These are phyloP conservation scores for Curvularia sp. DNA, from an alignment of 2,329 filamentous ascomycete species.

Conservation along the genomic window DNA sequence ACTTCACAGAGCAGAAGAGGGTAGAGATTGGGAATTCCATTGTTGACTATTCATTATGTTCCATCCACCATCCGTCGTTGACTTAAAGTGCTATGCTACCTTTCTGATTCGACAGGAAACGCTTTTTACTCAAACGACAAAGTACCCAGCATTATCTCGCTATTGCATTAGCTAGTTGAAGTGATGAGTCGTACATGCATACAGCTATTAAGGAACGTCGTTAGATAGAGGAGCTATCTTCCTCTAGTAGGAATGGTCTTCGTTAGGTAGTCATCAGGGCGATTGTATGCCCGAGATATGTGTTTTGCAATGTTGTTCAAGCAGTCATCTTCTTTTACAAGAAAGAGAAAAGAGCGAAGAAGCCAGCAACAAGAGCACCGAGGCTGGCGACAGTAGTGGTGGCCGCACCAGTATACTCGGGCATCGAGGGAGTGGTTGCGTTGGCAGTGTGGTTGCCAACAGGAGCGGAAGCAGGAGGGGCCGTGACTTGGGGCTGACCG, in stretches of 20 bases:
- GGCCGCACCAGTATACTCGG: slow-evolving; percentile 46
- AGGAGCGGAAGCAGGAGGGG: slow-evolving; percentile 4
- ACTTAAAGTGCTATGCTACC: not conserved
- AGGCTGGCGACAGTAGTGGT: slow-evolving; percentile 26
- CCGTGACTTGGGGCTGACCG: slow-evolving; percentile 10
- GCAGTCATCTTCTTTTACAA: slow-evolving; percentile 29
- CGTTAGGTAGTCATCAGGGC: slow-evolving; percentile 10
- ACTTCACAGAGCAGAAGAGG: not conserved
- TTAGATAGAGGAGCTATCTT: slow-evolving; percentile 7
- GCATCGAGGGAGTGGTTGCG: slow-evolving; percentile 20
- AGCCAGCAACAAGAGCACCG: slow-evolving; percentile 39
- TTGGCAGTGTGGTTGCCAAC: slow-evolving; percentile 19
- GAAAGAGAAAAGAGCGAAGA: slow-evolving; percentile 40
- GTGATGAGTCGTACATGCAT: slow-evolving; percentile 9
- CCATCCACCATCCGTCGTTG: not conserved
- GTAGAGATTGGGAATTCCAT: not conserved
- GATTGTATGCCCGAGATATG: not conserved
- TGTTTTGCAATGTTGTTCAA: not conserved
- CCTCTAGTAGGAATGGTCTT: slow-evolving; percentile 6
- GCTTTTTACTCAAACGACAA: not conserved
- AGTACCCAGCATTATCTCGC: slow-evolving; percentile 7
- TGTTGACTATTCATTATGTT: not conserved
- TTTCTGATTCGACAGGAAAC: not conserved
- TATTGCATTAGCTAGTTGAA: slow-evolving; percentile 13
- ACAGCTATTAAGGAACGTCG: slow-evolving; percentile 19